These are phyloP conservation scores for Clarireedia paspali DNA, from an alignment of 2,329 filamentous ascomycete species.

Conservation along the genomic window DNA sequence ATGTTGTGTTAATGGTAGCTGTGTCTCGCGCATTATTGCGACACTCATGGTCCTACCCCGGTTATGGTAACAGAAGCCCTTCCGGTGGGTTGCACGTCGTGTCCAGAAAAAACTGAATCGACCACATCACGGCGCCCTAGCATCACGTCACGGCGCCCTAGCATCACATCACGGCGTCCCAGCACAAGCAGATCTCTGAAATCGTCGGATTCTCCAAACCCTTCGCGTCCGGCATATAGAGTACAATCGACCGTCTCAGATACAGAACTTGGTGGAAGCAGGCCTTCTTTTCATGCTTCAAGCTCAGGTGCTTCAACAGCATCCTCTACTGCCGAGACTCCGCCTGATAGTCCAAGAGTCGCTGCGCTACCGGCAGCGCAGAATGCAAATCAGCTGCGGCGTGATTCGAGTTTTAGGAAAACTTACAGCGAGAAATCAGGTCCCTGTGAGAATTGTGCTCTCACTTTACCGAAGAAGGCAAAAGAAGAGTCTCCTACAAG, in stretches of 20 bases:
- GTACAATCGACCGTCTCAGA: slow-evolving; percentile 14
- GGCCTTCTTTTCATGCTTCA: not conserved
- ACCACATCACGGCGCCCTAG: slow-evolving; percentile 6
- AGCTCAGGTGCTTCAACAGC: slow-evolving; percentile 18
- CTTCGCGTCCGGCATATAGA: slow-evolving; percentile 11
- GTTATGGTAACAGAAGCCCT: slow-evolving; percentile 63
- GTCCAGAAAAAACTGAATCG: slow-evolving; percentile 42
- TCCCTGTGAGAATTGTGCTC: slow-evolving; percentile 61
- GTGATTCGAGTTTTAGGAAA: slow-evolving; percentile 52
- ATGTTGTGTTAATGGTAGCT: slow-evolving; percentile 38
- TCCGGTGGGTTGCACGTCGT: slow-evolving; percentile 51
- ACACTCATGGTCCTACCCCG: slow-evolving; percentile 61
- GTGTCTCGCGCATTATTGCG: slow-evolving; percentile 64
- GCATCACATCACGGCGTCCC: slow-evolving; percentile 15
- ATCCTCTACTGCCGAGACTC: slow-evolving; percentile 45
- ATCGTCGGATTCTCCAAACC: slow-evolving; percentile 11
- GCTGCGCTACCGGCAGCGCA: slow-evolving; percentile 29
- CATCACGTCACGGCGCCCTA: too few relatives aligned
- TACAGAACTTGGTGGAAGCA: slow-evolving; percentile 10
- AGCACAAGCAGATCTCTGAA: slow-evolving; percentile 23
- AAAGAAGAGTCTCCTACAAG: slow-evolving; percentile 22
- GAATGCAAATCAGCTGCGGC: slow-evolving; percentile 31
- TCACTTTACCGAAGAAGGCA: slow-evolving; percentile 50
- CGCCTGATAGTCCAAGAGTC: slow-evolving; percentile 48
- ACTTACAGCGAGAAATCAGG: slow-evolving; percentile 59